Base-by-base conservation (phyloP, 192 early-diverging fungal genomes). In the Coemansia javaensis region DNA sequence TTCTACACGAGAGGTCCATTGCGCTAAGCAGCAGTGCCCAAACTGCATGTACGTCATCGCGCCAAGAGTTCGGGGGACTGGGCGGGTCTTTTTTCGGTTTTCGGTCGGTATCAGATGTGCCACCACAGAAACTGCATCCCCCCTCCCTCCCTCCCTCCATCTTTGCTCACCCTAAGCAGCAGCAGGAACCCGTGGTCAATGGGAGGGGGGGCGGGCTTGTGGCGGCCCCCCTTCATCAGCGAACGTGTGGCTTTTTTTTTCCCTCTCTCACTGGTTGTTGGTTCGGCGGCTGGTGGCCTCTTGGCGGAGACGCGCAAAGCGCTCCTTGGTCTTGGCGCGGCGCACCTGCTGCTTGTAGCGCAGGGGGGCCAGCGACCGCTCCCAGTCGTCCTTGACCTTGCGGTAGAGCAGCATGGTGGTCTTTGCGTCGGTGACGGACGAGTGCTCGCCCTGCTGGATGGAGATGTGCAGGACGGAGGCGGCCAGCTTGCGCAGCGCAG, bases 321-420 rank as follows among this genome's bases (percentile, higher is more conserved):
- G 44, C 18, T 64, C 69, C 54, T 73, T 65, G 13, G 57, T 61
- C 24, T 60, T 64, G 30, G 50, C 53, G 20, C 36, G 32, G 5
- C 47, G 43, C n/a, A 66, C 48, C 42, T 66, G 32, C 0, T 42
- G 39, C 34, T 64, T 64, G 58, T 73, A 73, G 12, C 53, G 41
- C 50, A 50, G 56, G 3, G 69, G 69, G 1, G 62, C 64, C 43
- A 75, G 12, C 23, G 22, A 23, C 16, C 36, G 44, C 32, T 99
- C 96, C 94, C 94, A 98, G 7, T 85, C 81, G 0, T 79, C 63
- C 65, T 87, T 87, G 41, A 81, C 81, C 52, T 86, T 86, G 48
- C 83, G 81, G 71, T 92, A 99, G 5, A 99, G 53, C 35, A 92
- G 53, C 82, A 99, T 95, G 5, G 91, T 80, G 20, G 90, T 84